Evolutionary conservation across 306 rosid genomes (phyloP), one percentile per base, ranked within the genome.

Genomic region (Castanea mollissima): DNA sequence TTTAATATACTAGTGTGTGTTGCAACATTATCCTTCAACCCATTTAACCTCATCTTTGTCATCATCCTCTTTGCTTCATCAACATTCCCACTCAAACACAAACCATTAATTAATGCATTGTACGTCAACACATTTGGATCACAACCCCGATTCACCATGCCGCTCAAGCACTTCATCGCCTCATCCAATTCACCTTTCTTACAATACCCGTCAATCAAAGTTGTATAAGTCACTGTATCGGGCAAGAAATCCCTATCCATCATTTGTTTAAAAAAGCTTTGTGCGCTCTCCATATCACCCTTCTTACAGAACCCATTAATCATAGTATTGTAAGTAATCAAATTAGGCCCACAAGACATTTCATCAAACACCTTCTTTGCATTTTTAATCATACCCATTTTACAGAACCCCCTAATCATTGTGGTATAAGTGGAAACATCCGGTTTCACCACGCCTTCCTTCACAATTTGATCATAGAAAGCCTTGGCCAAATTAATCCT

Each of bases 321-420:
- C 84, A 87, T 49, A 0, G 85, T 82, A 77, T 84, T 90, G 73
- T 76, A 87, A 80, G 90, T 86, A 57, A 87, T n/a, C 70, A 46
- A 8, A 54, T 80, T 88, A 3, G 90, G 91, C 27, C 74, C 81
- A 38, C 88, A 87, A 51, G 10, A 20, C 93, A 90, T 90, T 86
- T 87, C 86, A 23, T 86, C 88, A 76, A 90, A 87, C 90, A 86
- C 80, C 85, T 87, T 87, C 12, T 29, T 7, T 0, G 91, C 93
- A 82, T 69, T 51, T 56, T 81, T 80, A 11, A 80, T 59, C 85
- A 82, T 55, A 35, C 91, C 90, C 70, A 56, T 75, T 80, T 87
- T 87, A 49, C 86, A 86, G 14, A 80, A 84, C 1, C 93, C 93
- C 25, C 86, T 73, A 1, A 89, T 87, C 82, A 87, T 83, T 3